Percentiles rank a stretch among this genome's conserved stretches.
These are phyloP conservation scores for Fragaria vesca DNA, from an alignment of 306 rosid species.

Conservation along the genomic window DNA sequence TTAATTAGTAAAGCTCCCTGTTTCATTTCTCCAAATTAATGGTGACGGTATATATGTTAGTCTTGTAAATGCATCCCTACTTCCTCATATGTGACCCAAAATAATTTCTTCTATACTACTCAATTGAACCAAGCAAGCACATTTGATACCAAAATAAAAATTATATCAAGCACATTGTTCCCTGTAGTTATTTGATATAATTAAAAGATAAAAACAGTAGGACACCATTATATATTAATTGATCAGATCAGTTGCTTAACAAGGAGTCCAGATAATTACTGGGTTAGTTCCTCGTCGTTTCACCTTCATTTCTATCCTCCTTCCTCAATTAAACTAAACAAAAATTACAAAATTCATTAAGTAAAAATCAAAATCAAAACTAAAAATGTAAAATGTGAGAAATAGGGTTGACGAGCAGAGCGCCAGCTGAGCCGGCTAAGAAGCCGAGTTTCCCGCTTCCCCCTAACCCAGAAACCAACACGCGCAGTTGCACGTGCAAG, in stretches of 20 bases:
- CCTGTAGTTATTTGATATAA: no score
- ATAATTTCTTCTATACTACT: no score
- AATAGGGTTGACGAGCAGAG: constrained; percentile 31
- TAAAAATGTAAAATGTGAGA: neutral
- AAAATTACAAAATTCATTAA: neutral
- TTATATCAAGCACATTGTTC: no score
- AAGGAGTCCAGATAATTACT: neutral
- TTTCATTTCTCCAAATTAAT: no score
- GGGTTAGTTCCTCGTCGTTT: constrained; percentile 1
- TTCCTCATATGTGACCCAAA: no score
- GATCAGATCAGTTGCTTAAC: constrained; percentile 8
- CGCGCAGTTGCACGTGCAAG: constrained; percentile 67
- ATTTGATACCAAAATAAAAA: no score
- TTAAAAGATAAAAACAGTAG: neutral
- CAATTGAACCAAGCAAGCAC: no score
- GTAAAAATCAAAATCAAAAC: neutral
- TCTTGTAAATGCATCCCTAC: no score
- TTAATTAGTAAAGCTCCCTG: no score
- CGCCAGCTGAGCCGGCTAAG: constrained; percentile 58
- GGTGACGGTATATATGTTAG: no score
- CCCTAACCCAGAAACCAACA: constrained; percentile 42
- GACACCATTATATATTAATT: neutral
- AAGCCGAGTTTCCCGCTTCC: constrained; percentile 59
- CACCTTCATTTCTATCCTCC: constrained; percentile 16
- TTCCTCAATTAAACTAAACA: neutral